Conservation (phyloP, 306 rosid species). For the Sicyos edulis region DNA sequence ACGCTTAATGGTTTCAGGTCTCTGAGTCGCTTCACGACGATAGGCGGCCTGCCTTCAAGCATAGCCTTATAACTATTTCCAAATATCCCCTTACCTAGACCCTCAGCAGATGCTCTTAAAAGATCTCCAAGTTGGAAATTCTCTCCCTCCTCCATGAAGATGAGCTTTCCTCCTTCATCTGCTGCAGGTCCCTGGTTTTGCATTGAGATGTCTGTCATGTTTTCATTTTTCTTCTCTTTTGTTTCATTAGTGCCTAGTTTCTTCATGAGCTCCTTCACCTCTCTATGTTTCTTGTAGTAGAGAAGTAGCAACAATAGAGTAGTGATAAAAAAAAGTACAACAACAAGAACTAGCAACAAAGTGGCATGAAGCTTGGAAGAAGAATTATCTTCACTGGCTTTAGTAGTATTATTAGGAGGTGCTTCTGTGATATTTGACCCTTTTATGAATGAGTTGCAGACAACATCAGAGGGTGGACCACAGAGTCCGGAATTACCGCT, state of each 20-base stretch:
- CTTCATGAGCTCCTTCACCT: conserved; percentile 38
- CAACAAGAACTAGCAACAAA: conserved; percentile 23
- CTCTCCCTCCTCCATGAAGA: conserved; percentile 33
- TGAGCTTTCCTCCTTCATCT: conserved; percentile 50
- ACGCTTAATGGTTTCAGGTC: conserved; percentile 55
- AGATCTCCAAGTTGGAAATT: conserved; percentile 57
- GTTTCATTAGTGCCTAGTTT: not conserved
- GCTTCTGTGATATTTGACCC: not conserved
- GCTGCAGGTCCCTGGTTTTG: not conserved
- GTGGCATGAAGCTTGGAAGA: not conserved
- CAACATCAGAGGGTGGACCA: conserved; percentile 25
- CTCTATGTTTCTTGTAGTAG: conserved; percentile 38
- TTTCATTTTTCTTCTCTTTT: conserved; percentile 21
- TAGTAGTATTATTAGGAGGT: not conserved
- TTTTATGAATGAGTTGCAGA: not conserved
- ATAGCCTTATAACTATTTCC: conserved; percentile 72
- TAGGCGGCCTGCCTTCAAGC: conserved; percentile 37
- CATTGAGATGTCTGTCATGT: conserved; percentile 10
- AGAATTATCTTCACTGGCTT: not conserved
- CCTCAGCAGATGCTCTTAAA: conserved; percentile 76
- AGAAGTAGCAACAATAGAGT: conserved; percentile 36
- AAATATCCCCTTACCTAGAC: conserved; percentile 60
- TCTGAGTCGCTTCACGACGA: conserved; percentile 70
- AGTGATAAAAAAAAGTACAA: conserved; percentile 33
- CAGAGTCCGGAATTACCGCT: conserved; percentile 33